Base-by-base conservation (phyloP, 306 rosid genomes). In the Boehmeria nivea region DNA sequence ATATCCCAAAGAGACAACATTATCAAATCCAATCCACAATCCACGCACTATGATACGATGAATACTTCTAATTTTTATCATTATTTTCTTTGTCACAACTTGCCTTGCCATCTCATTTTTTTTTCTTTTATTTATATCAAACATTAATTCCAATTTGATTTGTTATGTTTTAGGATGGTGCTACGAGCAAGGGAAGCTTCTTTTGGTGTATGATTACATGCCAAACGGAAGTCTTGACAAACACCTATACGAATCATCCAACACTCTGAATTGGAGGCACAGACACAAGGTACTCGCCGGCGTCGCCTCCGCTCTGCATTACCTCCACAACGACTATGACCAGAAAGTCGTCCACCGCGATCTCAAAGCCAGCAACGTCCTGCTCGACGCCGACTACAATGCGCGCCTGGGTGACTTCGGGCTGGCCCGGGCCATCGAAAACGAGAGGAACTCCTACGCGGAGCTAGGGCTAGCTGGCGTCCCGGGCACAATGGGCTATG, bases 351-450 rank as follows among this genome's bases (percentile, higher is more conserved):
- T 72, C 28, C 85, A 79, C 60, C 73, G 76, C 0, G 76, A 79
- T 62, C 75, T 75, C 49, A 72, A 79, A 59, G 72, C 81, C 40
- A 75, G 81, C 62, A 79, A 75, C 67, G 59, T 58, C 49, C 58
- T 75, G 52, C 76, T 72, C 0, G 81, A 72, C 57, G 59, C 69
- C 1, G 69, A 72, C 66, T 75, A 43, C 76, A 68, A 79, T 28
- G 79, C 79, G 17, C 76, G 76, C 33, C 51, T 79, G 27, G 81
- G 85, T 7, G 79, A 79, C 33, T 79, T 79, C 13, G 81, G 85
- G 43, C 85, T 79, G n/a, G 85, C 85, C 18, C 65, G 74, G 33
- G 76, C 76, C 68, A 61, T 75, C 62, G 85, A 79, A 1, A 62
- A 66, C 12, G 79, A 75, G 47, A 68, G 76, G 51, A 79, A 72